phyloP scores from a whole-genome alignment of 148 eudicot genomes.

The Amaranthus palmeri region DNA sequence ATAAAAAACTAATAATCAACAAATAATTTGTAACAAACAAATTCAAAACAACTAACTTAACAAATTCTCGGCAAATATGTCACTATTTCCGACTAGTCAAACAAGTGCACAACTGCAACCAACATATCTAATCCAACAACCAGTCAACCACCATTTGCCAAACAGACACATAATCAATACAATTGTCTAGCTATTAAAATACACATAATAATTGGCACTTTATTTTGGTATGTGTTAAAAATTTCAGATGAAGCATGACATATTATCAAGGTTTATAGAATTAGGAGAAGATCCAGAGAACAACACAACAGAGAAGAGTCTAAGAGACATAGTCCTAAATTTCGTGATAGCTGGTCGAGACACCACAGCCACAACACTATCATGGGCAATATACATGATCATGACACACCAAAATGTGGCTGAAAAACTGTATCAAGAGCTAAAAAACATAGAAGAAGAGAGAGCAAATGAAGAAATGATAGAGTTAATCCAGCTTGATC shows the following conservation, averaged over 20 bases:
- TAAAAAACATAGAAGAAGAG: conserved; percentile 61
- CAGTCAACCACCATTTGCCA: no score
- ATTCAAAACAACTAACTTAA: no score
- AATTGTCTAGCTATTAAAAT: no score
- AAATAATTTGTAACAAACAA: no score
- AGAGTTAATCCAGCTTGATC: conserved; percentile 36
- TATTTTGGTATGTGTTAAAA: neutral
- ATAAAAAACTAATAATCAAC: no score
- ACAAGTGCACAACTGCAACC: no score
- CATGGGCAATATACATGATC: conserved; percentile 91
- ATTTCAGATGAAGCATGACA: conserved; percentile 71
- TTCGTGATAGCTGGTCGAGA: conserved; percentile 96
- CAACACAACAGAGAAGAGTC: conserved; percentile 77
- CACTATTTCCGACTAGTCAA: no score
- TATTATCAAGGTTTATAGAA: conserved; percentile 83
- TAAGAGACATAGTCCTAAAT: conserved; percentile 87
- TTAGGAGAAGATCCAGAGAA: conserved; percentile 80
- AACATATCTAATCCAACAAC: no score
- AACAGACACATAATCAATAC: no score
- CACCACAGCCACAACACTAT: conserved; percentile 91
- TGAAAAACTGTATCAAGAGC: conserved; percentile 57
- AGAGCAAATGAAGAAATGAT: conserved; percentile 61
- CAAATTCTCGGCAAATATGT: no score
- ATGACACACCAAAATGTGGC: conserved; percentile 58
- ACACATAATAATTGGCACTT: neutral